Evolutionary conservation across 352 stramenopile genomes (phyloP), one percentile per base, ranked within the genome.

Genomic region (Salisapilia sapeloensis): DNA sequence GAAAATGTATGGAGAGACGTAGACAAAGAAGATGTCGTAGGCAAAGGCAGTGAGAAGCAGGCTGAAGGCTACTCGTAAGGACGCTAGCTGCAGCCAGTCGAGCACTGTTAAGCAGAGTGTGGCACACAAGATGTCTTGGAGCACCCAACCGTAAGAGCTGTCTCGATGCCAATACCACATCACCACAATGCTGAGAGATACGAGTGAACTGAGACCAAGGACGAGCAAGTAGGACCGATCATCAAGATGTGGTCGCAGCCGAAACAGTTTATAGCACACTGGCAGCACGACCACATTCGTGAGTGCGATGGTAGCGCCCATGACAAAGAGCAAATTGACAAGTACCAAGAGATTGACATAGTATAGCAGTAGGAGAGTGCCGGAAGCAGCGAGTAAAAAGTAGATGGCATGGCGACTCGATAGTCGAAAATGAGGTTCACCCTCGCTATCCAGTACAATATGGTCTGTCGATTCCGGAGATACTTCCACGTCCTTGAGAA

Each of bases 11-110:
- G 85, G 85, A 0, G 79, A 93, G 5, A 96, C 38, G 56, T 94
- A 95, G 19, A 95, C 82, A 54, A 95, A 95, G 48, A 95, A 96
- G 18, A 96, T 82, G 48, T 96, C 85, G 51, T 96, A 96, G 31
- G 87, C 57, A 48, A 95, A 94, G 1, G 85, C 82, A 11, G 82
- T 63, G 15, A 58, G 60, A 19, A 96, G 55, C 12, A 96, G 45
- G n/a, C 72, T 58, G 1, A 65, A 61, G 8, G 74, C 82, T 5
- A 95, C 81, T 29, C 64, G 56, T 15, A 96, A 66, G 24, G 53
- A 72, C 10, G 56, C 56, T 4, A 78, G 24, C 27, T 86, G 79
- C 13, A 95, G 83, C 10, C 82, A 60, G 24, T 75, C 59, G 28
- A 96, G 56, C 39, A 93, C 92, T 2, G 89, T 56, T 17, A 94